Conservation (phyloP, 345 rosid genomes). For the Barbarea vulgaris region DNA sequence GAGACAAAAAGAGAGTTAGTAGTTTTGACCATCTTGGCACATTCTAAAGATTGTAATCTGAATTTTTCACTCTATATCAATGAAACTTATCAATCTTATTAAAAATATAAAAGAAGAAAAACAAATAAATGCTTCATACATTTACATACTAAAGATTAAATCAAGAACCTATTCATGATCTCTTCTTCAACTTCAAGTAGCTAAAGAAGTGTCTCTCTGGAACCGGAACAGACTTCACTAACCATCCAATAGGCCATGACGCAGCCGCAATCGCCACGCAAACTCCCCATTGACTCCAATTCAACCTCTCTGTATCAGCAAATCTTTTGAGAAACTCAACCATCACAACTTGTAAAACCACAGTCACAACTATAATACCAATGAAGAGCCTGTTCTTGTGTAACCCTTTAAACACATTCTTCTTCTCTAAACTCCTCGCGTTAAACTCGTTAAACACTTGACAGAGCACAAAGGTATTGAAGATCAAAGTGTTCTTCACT, state of each 20-base stretch:
- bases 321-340: conserved; percentile 72
- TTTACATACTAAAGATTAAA: neutral
- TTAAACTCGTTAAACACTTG: conserved; percentile 86
- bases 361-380: conserved; percentile 55
- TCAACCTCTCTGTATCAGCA: conserved; percentile 72
- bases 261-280: conserved; percentile 59
- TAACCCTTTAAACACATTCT: conserved; percentile 67
- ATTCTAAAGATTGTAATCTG: neutral
- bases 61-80: neutral
- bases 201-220: conserved; percentile 54
- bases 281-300: conserved; percentile 66
- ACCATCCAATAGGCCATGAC: conserved; percentile 77
- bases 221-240: conserved; percentile 63
- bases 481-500: conserved; percentile 68
- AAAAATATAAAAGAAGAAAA: neutral
- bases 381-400: conserved; percentile 66
- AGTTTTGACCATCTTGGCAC: conserved; percentile 26
- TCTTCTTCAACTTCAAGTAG: conserved; percentile 44
- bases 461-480: conserved; percentile 71
- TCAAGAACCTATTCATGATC: conserved; percentile 21
- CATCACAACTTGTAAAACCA: conserved; percentile 68
- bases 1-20: too few relatives aligned
- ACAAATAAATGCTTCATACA: neutral
- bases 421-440: conserved; percentile 73
- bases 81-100: neutral